phyloP scores from a whole-genome alignment of 2,329 filamentous ascomycete genomes.

The Trichoderma sp. region DNA sequence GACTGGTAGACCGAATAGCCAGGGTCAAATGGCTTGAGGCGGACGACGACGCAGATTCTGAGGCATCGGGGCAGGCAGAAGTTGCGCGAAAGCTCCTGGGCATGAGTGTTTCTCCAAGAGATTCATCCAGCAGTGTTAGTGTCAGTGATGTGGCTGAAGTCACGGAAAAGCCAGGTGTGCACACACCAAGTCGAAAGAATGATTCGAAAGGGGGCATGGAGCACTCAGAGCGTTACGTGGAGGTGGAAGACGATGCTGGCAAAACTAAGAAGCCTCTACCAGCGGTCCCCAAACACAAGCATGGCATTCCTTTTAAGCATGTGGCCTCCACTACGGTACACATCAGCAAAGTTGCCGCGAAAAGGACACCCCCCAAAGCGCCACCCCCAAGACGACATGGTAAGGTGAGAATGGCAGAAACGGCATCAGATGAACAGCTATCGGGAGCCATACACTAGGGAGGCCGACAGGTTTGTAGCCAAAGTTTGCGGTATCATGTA shows the following conservation, averaged over 20 bases:
- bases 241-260: slow-evolving; percentile 30
- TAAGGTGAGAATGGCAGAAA: slow-evolving; percentile 38
- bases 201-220: background rate
- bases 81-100: slow-evolving; percentile 63
- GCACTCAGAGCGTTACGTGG: background rate
- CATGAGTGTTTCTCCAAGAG: slow-evolving; percentile 64
- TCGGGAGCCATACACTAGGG: background rate
- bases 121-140: slow-evolving; percentile 71
- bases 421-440: slow-evolving; percentile 29
- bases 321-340: slow-evolving; percentile 31
- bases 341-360: slow-evolving; percentile 31
- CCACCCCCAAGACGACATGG: slow-evolving; percentile 48
- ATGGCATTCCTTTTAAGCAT: slow-evolving; percentile 47
- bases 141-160: slow-evolving; percentile 76
- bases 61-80: slow-evolving; percentile 39
- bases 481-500: background rate
- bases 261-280: slow-evolving; percentile 48
- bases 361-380: slow-evolving; percentile 46
- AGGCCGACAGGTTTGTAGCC: background rate
- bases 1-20: slow-evolving; percentile 72
- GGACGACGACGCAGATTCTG: slow-evolving; percentile 36
- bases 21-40: slow-evolving; percentile 67
- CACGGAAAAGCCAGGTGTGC: slow-evolving; percentile 77
- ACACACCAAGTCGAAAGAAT: slow-evolving; percentile 65
- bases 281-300: slow-evolving; percentile 55